Evolutionary conservation across 257 asterid species (phyloP).

Genomic region (Fraxinus cuspidata): DNA sequence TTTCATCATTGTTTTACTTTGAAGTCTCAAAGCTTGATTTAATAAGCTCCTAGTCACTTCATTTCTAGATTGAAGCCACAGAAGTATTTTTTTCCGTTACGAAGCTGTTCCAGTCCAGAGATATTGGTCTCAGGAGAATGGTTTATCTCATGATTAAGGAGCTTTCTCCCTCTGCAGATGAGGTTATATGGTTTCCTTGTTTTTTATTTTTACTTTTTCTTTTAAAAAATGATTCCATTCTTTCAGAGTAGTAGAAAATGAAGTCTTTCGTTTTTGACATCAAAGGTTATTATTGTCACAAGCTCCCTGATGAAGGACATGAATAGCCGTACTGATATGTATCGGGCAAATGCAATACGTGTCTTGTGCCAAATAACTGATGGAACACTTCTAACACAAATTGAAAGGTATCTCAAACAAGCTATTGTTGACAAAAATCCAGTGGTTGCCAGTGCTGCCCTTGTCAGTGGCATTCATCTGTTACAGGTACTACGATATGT

Average conservation of each 20-base stretch:
- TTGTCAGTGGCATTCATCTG: constrained; percentile 91
- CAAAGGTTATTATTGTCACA: constrained; percentile 95
- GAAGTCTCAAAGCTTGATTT: not conserved
- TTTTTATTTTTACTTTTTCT: constrained; percentile 3
- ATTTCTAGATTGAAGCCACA: constrained; percentile 75
- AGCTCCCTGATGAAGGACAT: constrained; percentile 98
- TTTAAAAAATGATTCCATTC: constrained; percentile 6
- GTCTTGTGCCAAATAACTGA: constrained; percentile 91
- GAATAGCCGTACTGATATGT: constrained; percentile 98
- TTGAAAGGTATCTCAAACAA: constrained; percentile 93
- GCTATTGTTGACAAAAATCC: constrained; percentile 96
- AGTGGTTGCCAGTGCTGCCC: constrained; percentile 96
- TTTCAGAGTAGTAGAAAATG: constrained; percentile 28
- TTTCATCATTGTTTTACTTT: not conserved
- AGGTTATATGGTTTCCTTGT: constrained; percentile 46
- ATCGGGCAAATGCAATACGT: constrained; percentile 93
- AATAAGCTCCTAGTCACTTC: not conserved
- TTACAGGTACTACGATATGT: constrained; percentile 58
- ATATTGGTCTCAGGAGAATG: constrained; percentile 92
- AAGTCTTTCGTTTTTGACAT: constrained; percentile 28
- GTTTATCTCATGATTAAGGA: constrained; percentile 95
- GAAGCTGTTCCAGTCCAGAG: constrained; percentile 89
- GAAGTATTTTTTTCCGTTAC: constrained; percentile 93
- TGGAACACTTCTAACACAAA: constrained; percentile 91
- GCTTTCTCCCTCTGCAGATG: constrained; percentile 89